Evolutionary conservation across 192 early-diverging fungal species (phyloP).

Genomic region (Chytriomyces confervae): DNA sequence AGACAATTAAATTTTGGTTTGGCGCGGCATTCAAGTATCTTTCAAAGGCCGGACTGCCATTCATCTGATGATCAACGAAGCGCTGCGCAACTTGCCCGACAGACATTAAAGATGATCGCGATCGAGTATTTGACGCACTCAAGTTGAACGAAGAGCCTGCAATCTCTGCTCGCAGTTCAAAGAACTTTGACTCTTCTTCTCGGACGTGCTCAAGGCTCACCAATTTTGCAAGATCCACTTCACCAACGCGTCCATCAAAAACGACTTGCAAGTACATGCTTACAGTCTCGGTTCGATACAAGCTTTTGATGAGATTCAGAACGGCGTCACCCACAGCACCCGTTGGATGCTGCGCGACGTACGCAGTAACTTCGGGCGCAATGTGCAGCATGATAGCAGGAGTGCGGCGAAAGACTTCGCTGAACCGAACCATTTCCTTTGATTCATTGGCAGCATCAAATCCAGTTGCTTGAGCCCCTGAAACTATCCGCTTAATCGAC

Average conservation of each 20-base stretch:
- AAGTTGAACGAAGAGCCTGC: neutral
- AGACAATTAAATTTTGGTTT: too few relatives aligned
- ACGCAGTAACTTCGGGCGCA: neutral
- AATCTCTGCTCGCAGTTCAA: neutral
- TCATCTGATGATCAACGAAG: neutral
- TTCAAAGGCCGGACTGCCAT: neutral
- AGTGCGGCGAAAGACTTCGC: neutral
- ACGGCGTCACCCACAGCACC: neutral
- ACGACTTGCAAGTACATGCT: neutral
- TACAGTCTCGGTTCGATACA: neutral
- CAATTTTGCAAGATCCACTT: conserved; percentile 1
- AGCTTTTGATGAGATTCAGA: neutral
- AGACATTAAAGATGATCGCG: neutral
- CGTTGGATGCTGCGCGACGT: neutral
- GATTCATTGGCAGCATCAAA: neutral
- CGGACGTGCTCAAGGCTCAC: neutral
- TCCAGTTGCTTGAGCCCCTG: neutral
- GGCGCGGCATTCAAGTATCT: neutral
- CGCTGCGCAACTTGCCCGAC: neutral
- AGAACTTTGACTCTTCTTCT: neutral
- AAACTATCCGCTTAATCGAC: neutral
- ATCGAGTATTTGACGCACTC: neutral
- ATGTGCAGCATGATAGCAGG: neutral
- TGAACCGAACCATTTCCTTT: neutral
- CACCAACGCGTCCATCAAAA: neutral